These are phyloP conservation scores for Calcarisporium arbuscula DNA, from an alignment of 2,329 filamentous ascomycete species.

Conservation along the genomic window DNA sequence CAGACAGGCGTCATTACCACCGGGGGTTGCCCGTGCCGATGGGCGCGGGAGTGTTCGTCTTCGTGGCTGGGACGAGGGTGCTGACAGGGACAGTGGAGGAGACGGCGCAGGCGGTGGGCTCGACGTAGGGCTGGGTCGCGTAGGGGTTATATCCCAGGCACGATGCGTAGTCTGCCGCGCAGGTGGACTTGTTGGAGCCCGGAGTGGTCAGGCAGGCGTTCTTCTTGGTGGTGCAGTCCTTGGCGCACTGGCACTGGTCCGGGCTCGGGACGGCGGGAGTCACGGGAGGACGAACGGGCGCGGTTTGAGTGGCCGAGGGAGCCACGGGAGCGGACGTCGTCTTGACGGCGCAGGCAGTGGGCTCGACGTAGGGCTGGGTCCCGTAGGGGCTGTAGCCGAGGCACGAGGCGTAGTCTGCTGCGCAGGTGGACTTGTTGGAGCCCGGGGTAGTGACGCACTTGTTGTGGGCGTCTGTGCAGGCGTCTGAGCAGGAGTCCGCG, in stretches of 20 bases:
- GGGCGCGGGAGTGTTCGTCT: neutral
- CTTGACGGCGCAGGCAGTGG: slow-evolving; percentile 11
- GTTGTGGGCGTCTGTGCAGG: slow-evolving; percentile 3
- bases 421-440: slow-evolving; percentile 17
- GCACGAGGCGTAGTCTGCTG: slow-evolving; percentile 17
- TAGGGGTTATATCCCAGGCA: slow-evolving; percentile 7
- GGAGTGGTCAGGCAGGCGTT: slow-evolving; percentile 1
- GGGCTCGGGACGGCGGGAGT: too few species aligned
- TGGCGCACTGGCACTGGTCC: too few species aligned
- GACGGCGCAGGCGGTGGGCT: slow-evolving; percentile 12
- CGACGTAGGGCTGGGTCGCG: slow-evolving; percentile 7
- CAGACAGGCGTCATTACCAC: slow-evolving; percentile 3
- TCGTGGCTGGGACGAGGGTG: slow-evolving; percentile 11
- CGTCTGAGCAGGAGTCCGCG: slow-evolving; percentile 1
- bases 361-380: slow-evolving; percentile 8
- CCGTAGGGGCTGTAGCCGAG: slow-evolving; percentile 19
- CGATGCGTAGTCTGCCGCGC: neutral
- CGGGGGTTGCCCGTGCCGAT: too few species aligned
- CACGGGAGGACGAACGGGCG: too few species aligned
- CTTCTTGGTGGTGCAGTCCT: neutral
- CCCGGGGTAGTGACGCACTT: neutral
- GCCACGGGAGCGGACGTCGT: slow-evolving; percentile 9
- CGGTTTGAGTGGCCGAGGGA: slow-evolving; percentile 12
- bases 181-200: slow-evolving; percentile 1
- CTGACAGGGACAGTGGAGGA: slow-evolving; percentile 7